These are phyloP conservation scores for Canavalia ensiformis DNA, from an alignment of 306 rosid genomes.

Conservation along the genomic window DNA sequence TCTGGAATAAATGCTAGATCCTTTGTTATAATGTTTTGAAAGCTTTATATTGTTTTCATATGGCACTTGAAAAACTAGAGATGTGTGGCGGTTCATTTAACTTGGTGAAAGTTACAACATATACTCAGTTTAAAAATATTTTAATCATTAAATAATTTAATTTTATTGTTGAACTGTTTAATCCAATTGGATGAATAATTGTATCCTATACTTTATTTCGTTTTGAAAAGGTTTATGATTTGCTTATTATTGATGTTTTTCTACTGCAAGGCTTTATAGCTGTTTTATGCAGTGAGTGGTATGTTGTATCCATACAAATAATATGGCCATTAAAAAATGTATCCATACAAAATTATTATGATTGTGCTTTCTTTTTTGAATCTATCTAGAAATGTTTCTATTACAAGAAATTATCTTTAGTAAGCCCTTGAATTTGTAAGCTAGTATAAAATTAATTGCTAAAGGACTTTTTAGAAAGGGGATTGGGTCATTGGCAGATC, in stretches of 20 bases:
- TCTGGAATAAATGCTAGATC: conserved; percentile 1
- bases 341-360: neutral
- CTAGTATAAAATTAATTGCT: neutral
- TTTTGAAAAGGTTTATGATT: conserved; percentile 24
- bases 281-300: neutral
- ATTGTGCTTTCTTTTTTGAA: conserved; percentile 5
- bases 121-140: neutral
- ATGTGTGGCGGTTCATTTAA: conserved; percentile 4
- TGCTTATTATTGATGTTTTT: conserved; percentile 15
- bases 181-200: conserved; percentile 20
- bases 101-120: conserved; percentile 20
- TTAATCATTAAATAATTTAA: neutral
- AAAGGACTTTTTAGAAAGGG: neutral
- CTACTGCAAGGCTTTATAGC: neutral
- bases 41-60: conserved; percentile 8
- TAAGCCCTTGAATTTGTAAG: neutral
- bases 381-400: conserved; percentile 7
- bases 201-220: neutral
- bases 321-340: conserved; percentile 5
- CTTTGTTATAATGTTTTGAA: conserved; percentile 6
- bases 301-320: conserved; percentile 5
- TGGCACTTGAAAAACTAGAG: conserved; percentile 29
- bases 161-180: neutral
- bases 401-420: neutral
- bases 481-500: neutral